Evolutionary conservation across 345 rosid genomes (phyloP).

Genomic region (Conringia planisiliqua): DNA sequence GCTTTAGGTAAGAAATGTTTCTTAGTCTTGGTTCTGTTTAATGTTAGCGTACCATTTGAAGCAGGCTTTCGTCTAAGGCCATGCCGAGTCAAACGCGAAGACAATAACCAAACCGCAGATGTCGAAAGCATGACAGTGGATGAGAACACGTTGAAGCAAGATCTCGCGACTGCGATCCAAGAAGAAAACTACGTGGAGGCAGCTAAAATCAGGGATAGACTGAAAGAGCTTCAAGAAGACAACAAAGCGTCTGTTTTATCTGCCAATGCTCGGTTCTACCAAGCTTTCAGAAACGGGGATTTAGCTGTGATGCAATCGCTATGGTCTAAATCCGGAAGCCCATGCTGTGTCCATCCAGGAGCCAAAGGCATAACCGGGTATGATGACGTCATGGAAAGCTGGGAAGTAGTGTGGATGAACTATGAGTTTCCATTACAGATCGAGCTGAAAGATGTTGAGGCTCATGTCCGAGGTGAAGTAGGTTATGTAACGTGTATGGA

Average conservation of each 20-base stretch:
- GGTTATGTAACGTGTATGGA: constrained; percentile 85
- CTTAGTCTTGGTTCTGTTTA: constrained; percentile 8
- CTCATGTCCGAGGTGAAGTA: constrained; percentile 70
- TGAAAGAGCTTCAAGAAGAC: constrained; percentile 59
- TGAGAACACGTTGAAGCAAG: constrained; percentile 58
- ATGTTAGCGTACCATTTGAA: constrained; percentile 32
- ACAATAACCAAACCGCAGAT: constrained; percentile 43
- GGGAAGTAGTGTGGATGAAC: constrained; percentile 92
- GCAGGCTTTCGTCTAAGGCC: constrained; percentile 33
- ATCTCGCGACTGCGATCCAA: constrained; percentile 61
- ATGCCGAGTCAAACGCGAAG: constrained; percentile 55
- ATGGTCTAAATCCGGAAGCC: constrained; percentile 62
- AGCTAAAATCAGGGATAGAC: constrained; percentile 75
- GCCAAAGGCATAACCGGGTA: constrained; percentile 75
- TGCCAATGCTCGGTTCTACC: constrained; percentile 74
- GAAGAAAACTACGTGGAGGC: constrained; percentile 85
- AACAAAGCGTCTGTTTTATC: constrained; percentile 60
- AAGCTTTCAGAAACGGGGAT: constrained; percentile 70
- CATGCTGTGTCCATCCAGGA: constrained; percentile 88
- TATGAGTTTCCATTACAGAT: constrained; percentile 81
- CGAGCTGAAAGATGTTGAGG: constrained; percentile 58
- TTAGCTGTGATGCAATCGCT: constrained; percentile 65
- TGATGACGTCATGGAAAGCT: constrained; percentile 82
- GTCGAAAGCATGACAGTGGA: constrained; percentile 51
- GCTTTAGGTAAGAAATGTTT: background rate